Conservation (phyloP, 1,284 basidiomycete species). For the Coniophora puteana region DNA sequence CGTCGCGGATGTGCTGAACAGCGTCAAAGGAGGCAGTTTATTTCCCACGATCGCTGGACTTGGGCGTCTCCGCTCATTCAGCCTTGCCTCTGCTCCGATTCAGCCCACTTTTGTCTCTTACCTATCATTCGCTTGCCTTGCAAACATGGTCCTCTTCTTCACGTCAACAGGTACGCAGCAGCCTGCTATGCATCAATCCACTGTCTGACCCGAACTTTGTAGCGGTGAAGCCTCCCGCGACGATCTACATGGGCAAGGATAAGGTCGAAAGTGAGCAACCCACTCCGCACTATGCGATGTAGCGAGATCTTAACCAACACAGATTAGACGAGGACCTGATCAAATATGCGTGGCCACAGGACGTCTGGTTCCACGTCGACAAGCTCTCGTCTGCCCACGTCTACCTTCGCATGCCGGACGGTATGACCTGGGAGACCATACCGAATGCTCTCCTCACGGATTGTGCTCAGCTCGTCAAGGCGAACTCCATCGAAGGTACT, state of each 20-base stretch:
- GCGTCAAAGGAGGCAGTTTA: too few species aligned
- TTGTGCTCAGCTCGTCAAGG: slow-evolving; percentile 94
- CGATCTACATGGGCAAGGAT: slow-evolving; percentile 93
- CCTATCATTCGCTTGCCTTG: too few species aligned
- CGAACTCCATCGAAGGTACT: slow-evolving; percentile 93
- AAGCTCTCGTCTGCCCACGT: slow-evolving; percentile 94
- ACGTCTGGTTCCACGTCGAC: slow-evolving; percentile 83
- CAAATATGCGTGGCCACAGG: slow-evolving; percentile 84
- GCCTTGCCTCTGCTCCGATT: too few species aligned
- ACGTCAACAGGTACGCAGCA: slow-evolving; percentile 48
- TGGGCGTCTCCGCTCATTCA: too few species aligned
- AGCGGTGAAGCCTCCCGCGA: slow-evolving; percentile 64
- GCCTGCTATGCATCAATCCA: not conserved
- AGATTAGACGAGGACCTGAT: slow-evolving; percentile 88
- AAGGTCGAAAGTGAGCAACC: slow-evolving; percentile 85
- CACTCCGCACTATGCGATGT: slow-evolving; percentile 4
- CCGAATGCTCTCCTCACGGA: slow-evolving; percentile 80
- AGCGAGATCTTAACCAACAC: slow-evolving; percentile 13
- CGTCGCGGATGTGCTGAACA: too few species aligned
- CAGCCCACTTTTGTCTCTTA: too few species aligned
- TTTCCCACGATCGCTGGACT: too few species aligned
- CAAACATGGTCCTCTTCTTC: slow-evolving; percentile 67
- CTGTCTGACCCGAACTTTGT: not conserved
- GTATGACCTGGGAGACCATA: slow-evolving; percentile 85
- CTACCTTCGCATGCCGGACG: slow-evolving; percentile 82